Evolutionary conservation across 768 basidiomycete species (phyloP).

Genomic region (Fibroporia radiculosa): DNA sequence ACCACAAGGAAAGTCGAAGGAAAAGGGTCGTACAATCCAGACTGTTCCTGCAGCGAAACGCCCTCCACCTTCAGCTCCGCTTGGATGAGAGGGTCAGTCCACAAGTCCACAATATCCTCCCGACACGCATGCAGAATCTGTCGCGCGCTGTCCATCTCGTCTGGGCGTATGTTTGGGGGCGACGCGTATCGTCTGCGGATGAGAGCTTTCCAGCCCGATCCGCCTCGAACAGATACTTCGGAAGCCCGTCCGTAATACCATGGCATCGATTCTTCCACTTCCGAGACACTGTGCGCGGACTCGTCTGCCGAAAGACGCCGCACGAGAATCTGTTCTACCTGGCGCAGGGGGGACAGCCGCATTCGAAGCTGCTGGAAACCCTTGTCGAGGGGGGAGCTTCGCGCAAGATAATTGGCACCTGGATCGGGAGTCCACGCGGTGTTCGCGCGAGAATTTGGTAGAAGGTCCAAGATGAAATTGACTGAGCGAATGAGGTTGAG

Average conservation of each 20-base stretch:
- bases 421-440: neutral
- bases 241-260: slow-evolving; percentile 32
- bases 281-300: slow-evolving; percentile 11
- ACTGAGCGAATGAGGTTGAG: slow-evolving; percentile 58
- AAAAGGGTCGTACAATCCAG: slow-evolving; percentile 48
- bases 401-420: neutral
- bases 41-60: slow-evolving; percentile 46
- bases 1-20: neutral
- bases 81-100: slow-evolving; percentile 41
- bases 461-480: slow-evolving; percentile 34
- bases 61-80: slow-evolving; percentile 33
- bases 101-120: slow-evolving; percentile 46
- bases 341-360: slow-evolving; percentile 42
- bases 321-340: slow-evolving; percentile 45
- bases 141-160: slow-evolving; percentile 35
- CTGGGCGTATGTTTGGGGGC: slow-evolving; percentile 7
- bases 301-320: slow-evolving; percentile 31
- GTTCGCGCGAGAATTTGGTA: slow-evolving; percentile 23
- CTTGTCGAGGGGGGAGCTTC: neutral
- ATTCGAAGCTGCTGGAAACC: slow-evolving; percentile 13
- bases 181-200: slow-evolving; percentile 15
- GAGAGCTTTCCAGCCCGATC: slow-evolving; percentile 41
- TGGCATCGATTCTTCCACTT: slow-evolving; percentile 4
- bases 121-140: slow-evolving; percentile 46
- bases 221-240: slow-evolving; percentile 40